Evolutionary conservation across 441 rosid species (phyloP).

Genomic region (Raphanus hybrid): DNA sequence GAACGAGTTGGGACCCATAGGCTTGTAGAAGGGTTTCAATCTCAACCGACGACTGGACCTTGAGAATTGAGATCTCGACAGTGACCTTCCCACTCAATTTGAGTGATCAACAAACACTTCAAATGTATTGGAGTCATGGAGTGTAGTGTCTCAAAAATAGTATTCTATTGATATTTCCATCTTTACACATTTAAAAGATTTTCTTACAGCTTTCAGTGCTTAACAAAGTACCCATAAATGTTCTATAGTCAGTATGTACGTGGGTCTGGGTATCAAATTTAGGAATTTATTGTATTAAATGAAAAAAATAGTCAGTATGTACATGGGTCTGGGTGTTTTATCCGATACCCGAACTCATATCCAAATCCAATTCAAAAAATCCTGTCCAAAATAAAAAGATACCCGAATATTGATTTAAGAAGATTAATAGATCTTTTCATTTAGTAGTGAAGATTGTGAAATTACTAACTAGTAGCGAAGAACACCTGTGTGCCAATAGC

Average conservation of each 20-base stretch:
- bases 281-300: constrained; percentile 12
- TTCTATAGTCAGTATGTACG: too few species aligned
- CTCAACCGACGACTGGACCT: constrained; percentile 38
- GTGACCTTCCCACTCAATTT: constrained; percentile 29
- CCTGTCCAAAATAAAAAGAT: too few species aligned
- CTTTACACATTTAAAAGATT: constrained; percentile 1
- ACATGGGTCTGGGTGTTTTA: neutral
- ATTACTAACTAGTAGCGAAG: neutral
- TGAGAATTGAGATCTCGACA: constrained; percentile 23
- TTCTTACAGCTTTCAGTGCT: neutral
- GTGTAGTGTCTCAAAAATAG: constrained; percentile 7
- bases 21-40: constrained; percentile 34
- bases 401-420: too few species aligned
- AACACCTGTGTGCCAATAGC: neutral
- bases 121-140: neutral
- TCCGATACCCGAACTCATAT: too few species aligned
- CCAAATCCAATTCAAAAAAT: too few species aligned
- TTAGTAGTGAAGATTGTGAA: constrained; percentile 3
- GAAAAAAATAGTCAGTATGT: neutral
- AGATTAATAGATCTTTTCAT: too few species aligned
- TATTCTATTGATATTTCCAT: constrained; percentile 11
- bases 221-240: constrained; percentile 1
- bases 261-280: neutral
- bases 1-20: constrained; percentile 31
- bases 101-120: constrained; percentile 17